phyloP scores from a whole-genome alignment of 768 basidiomycete genomes.

The Astraeus odoratus region DNA sequence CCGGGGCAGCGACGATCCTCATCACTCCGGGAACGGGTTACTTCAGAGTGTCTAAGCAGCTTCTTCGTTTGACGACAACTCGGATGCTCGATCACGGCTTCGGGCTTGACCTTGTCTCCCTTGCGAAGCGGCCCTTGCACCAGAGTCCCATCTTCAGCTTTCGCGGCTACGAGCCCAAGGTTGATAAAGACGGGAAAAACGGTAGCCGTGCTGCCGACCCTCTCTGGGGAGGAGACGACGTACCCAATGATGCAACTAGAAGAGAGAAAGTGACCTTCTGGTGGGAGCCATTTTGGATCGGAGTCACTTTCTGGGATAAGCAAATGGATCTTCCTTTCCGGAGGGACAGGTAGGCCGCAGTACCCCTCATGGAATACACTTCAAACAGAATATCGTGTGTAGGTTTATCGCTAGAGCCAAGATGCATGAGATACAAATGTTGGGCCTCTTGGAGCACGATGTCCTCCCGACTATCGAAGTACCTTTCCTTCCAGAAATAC shows the following conservation, averaged over 20 bases:
- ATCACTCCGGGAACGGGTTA: constrained; percentile 93
- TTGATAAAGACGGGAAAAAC: constrained; percentile 42
- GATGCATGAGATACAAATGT: constrained; percentile 96
- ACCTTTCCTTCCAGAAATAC: constrained; percentile 56
- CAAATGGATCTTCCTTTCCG: constrained; percentile 83
- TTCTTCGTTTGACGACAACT: constrained; percentile 87
- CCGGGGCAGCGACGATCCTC: constrained; percentile 75
- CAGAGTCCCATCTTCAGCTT: constrained; percentile 93
- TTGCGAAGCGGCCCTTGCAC: constrained; percentile 89
- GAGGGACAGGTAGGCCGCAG: constrained; percentile 51
- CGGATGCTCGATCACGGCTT: constrained; percentile 93
- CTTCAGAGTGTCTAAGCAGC: constrained; percentile 85
- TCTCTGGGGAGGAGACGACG: constrained; percentile 67
- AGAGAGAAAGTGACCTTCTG: constrained; percentile 57
- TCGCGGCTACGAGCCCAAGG: constrained; percentile 53
- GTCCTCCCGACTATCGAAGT: constrained; percentile 85
- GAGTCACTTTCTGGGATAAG: constrained; percentile 78
- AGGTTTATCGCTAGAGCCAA: constrained; percentile 93
- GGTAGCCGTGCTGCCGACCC: constrained; percentile 53
- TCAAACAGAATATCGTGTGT: constrained; percentile 2
- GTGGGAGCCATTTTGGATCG: constrained; percentile 90
- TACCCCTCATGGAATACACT: background rate
- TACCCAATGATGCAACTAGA: constrained; percentile 26
- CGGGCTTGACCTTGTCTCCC: constrained; percentile 77
- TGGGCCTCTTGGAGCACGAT: constrained; percentile 87